Conservation (phyloP, 2,329 filamentous ascomycete species). For the Scedosporium boydii region DNA sequence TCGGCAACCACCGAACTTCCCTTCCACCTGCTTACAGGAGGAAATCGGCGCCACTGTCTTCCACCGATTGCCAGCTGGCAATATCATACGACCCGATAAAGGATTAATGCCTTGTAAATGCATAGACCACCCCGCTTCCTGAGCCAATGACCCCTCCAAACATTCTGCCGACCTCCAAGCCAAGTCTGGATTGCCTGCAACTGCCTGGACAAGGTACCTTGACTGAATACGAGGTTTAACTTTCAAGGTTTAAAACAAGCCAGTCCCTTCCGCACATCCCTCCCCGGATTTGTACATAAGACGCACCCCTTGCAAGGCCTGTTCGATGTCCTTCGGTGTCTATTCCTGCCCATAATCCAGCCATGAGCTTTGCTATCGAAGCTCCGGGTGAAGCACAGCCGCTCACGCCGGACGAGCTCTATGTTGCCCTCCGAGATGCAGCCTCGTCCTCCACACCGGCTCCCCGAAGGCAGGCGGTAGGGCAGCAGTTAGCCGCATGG, state of each 20-base stretch:
- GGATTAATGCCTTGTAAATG: background rate
- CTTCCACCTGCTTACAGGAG: background rate
- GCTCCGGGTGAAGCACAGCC: slow-evolving; percentile 73
- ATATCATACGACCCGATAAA: background rate
- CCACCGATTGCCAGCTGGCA: background rate
- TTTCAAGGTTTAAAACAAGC: background rate
- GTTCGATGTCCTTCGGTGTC: background rate
- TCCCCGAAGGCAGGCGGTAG: slow-evolving; percentile 55
- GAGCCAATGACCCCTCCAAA: background rate
- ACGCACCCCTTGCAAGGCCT: background rate
- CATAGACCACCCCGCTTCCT: background rate
- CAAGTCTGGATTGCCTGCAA: background rate
- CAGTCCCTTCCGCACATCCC: background rate
- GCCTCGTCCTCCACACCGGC: slow-evolving; percentile 54
- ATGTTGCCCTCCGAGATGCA: slow-evolving; percentile 53
- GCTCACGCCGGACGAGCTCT: slow-evolving; percentile 53
- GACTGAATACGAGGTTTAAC: background rate
- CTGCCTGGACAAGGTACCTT: background rate
- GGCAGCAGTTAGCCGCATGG: slow-evolving; percentile 64
- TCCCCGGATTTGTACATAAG: background rate
- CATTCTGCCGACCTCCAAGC: background rate
- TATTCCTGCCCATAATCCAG: slow-evolving; percentile 4
- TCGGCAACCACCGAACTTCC: slow-evolving; percentile 1
- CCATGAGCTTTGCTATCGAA: slow-evolving; percentile 66
- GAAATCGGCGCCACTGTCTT: background rate